Evolutionary conservation across 2,329 filamentous ascomycete species (phyloP).

Genomic region (Fusarium nanum): DNA sequence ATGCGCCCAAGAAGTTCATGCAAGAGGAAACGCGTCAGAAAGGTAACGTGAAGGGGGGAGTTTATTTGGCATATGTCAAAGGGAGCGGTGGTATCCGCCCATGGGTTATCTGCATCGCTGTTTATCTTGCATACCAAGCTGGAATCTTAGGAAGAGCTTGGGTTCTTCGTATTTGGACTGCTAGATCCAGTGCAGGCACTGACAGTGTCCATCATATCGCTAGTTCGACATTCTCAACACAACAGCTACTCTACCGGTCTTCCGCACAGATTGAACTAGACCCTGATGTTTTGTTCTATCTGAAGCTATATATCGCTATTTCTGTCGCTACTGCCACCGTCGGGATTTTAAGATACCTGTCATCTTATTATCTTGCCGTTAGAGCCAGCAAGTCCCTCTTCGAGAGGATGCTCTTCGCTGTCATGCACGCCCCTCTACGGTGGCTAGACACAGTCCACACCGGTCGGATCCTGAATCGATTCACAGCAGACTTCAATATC

Average conservation of each 20-base stretch:
- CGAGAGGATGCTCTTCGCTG: constrained; percentile 69
- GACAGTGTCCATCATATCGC: constrained; percentile 48
- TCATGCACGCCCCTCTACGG: constrained; percentile 75
- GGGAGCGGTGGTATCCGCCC: constrained; percentile 68
- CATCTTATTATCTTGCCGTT: constrained; percentile 72
- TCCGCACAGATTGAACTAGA: constrained; percentile 46
- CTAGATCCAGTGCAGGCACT: constrained; percentile 22
- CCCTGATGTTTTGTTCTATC: constrained; percentile 68
- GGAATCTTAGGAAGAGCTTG: constrained; percentile 68
- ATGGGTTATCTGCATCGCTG: constrained; percentile 64
- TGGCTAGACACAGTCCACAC: constrained; percentile 85
- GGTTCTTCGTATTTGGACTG: constrained; percentile 73
- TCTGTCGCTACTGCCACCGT: constrained; percentile 71
- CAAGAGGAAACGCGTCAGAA: constrained; percentile 77
- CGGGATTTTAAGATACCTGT: constrained; percentile 70
- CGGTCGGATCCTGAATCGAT: constrained; percentile 79
- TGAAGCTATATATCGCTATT: constrained; percentile 74
- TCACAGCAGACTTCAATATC: constrained; percentile 79
- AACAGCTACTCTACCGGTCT: constrained; percentile 57
- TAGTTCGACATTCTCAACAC: constrained; percentile 57
- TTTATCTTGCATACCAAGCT: constrained; percentile 65
- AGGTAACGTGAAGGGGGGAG: constrained; percentile 71
- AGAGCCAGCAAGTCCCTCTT: constrained; percentile 75
- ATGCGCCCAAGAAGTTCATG: constrained; percentile 73
- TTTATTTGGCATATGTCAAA: constrained; percentile 74